Conservation (phyloP, 805 yeast genomes). For the Metschnikowia picachoensis region DNA sequence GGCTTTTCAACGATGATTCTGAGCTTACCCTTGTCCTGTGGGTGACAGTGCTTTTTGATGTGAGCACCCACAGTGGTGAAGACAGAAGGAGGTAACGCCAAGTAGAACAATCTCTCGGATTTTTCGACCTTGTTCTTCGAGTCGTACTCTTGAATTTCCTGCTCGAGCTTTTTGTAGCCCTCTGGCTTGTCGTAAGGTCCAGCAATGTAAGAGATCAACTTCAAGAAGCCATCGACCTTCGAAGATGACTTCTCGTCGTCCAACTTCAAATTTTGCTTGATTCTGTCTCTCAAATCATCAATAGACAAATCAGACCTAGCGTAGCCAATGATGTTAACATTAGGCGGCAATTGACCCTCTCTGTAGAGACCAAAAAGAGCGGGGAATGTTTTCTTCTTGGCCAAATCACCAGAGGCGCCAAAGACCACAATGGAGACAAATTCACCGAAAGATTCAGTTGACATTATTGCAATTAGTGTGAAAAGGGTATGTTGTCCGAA, state of each 20-base stretch:
- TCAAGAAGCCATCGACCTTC: conserved; percentile 60
- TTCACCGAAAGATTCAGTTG: conserved; percentile 49
- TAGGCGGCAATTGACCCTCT: conserved; percentile 67
- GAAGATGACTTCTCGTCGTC: conserved; percentile 41
- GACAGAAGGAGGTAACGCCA: conserved; percentile 93
- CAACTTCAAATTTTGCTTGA: conserved; percentile 56
- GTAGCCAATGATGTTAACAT: conserved; percentile 80
- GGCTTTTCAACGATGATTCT: conserved; percentile 95
- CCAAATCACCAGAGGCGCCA: conserved; percentile 94
- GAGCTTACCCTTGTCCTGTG: conserved; percentile 49
- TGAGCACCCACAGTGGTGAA: conserved; percentile 76
- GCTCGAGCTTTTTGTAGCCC: conserved; percentile 60
- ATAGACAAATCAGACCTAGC: conserved; percentile 76
- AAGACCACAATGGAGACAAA: conserved; percentile 75
- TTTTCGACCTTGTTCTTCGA: conserved; percentile 35
- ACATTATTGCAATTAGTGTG: conserved; percentile 17
- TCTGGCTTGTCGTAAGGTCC: conserved; percentile 80
- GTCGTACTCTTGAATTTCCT: conserved; percentile 60
- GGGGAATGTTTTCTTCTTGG: conserved; percentile 92
- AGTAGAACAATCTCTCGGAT: conserved; percentile 81
- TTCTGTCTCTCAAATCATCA: conserved; percentile 65
- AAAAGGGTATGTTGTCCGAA: not conserved
- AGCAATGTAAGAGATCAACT: conserved; percentile 60
- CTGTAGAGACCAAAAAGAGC: conserved; percentile 65
- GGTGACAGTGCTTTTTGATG: conserved; percentile 63